A percentile compares a stretch with the other conserved stretches of the same genome.
Conservation (phyloP, 2,329 filamentous ascomycete species). For the Aspergillus pseudoterreus region DNA sequence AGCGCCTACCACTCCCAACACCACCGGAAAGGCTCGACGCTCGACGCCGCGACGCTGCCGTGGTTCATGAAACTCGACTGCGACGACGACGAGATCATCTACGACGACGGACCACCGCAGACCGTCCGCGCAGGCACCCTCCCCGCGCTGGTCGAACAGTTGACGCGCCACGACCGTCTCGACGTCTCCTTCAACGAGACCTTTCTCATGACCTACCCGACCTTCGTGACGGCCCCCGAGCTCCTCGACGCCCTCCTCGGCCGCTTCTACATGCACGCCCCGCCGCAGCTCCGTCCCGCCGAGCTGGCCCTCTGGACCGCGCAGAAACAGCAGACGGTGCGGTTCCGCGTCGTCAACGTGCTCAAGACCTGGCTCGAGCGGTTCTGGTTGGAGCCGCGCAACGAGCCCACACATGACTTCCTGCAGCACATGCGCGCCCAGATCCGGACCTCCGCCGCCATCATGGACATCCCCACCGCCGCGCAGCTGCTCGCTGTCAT, state of each 20-base stretch:
- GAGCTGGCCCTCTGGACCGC: conserved; percentile 52
- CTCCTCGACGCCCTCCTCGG: conserved; percentile 84
- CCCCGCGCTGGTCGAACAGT: conserved; percentile 81
- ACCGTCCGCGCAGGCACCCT: conserved; percentile 59
- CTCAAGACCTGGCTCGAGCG: conserved; percentile 94
- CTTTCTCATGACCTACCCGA: conserved; percentile 88
- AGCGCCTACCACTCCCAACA: background rate
- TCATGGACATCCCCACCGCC: conserved; percentile 40
- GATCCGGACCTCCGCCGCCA: conserved; percentile 45
- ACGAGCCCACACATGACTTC: conserved; percentile 60
- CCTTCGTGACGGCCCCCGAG: conserved; percentile 81
- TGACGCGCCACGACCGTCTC: conserved; percentile 87
- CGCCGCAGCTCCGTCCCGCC: background rate
- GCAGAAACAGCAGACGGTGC: conserved; percentile 83
- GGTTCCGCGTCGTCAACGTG: conserved; percentile 90
- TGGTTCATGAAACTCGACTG: conserved; percentile 5
- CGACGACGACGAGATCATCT: conserved; percentile 10
- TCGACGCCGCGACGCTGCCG: background rate
- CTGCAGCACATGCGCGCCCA: conserved; percentile 81
- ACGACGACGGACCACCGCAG: conserved; percentile 4
- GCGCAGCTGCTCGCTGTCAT: conserved; percentile 74
- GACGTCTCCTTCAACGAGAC: conserved; percentile 92
- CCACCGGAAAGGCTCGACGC: background rate
- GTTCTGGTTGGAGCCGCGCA: conserved; percentile 92
- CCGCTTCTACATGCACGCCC: conserved; percentile 47